Evolutionary conservation across 164 flowering plant species (phyloP), one percentile per base, ranked within the genome.

Genomic region (Nelumbo lutea): DNA sequence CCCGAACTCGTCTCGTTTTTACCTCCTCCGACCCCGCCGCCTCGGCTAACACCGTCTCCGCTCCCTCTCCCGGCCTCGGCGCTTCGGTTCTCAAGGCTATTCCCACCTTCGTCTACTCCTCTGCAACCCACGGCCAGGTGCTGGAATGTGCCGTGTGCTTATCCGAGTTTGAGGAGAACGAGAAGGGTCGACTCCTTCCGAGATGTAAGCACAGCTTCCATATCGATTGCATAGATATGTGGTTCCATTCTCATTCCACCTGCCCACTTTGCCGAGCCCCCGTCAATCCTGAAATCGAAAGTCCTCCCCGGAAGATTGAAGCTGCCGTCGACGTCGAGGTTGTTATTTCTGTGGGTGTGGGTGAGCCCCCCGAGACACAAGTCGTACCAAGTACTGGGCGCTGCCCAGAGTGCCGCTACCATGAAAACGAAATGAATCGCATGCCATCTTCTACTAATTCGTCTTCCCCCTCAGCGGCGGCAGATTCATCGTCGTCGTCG

Each of bases 121-220:
- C 70, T 10, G 8, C 48, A 41, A 51, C 40, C 5, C 45, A 45
- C 62, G 52, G 42, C 57, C 45, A 61, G 6, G 69, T 8, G 43
- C 59, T 44, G 6, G 93, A 86, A 3, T 88, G 93, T 67, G 83
- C 93, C n/a, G 85, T 86, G 5, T 88, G 93, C 67, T 76, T 88
- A 42, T 82, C 83, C 50, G 88, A 85, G 65, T 85, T 86, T 73
- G 87, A 78, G 45, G 81, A 80, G 10, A 57, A 61, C 13, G 93
- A 88, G 42, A 68, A 11, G 6, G 86, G 79, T 8, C 81, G 93
- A 6, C 55, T 79, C 5, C 64, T 88, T 56, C 93, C 90, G 13
- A 74, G 77, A 7, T 88, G 90, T 48, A 55, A 70, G 8, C 93
- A 88, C 64, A 27, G 70, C 1, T 88, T 86, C 50, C 92, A 88